These are phyloP conservation scores for Candida sp. DNA, from an alignment of 1,139 yeast species.

Conservation along the genomic window DNA sequence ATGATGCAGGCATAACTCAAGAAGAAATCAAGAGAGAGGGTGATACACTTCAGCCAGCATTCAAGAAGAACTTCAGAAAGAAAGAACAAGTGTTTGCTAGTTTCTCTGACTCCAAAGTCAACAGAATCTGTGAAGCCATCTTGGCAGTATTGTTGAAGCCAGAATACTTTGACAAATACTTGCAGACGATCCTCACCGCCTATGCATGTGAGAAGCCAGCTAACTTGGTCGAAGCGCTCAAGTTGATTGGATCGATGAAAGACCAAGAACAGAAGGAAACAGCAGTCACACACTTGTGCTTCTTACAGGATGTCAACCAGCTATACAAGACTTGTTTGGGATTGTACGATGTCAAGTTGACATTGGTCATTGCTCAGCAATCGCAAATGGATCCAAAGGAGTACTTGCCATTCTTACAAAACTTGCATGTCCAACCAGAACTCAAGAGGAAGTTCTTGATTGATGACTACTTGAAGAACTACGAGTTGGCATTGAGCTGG, in stretches of 20 bases:
- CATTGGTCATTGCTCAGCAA: constrained; percentile 89
- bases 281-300: constrained; percentile 81
- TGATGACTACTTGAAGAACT: constrained; percentile 76
- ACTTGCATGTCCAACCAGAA: constrained; percentile 68
- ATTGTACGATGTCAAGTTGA: constrained; percentile 78
- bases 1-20: constrained; percentile 21
- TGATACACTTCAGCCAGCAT: constrained; percentile 15
- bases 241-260: constrained; percentile 55
- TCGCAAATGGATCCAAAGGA: constrained; percentile 99
- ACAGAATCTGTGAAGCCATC: constrained; percentile 75
- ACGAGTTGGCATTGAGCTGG: constrained; percentile 70
- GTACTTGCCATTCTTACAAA: constrained; percentile 89
- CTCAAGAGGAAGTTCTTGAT: constrained; percentile 75
- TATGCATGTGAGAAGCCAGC: constrained; percentile 94
- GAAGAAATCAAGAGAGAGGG: constrained; percentile 12
- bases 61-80: constrained; percentile 33
- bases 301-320: constrained; percentile 86
- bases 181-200: constrained; percentile 87
- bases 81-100: constrained; percentile 32
- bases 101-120: constrained; percentile 63
- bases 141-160: constrained; percentile 59
- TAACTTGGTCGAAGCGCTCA: constrained; percentile 75
- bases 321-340: constrained; percentile 84
- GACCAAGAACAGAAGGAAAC: constrained; percentile 58
- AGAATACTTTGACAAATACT: constrained; percentile 57